A percentile compares a stretch with the other conserved stretches of the same genome.
Conservation (phyloP, 345 rosid species). For the Eucalyptus regnans region DNA sequence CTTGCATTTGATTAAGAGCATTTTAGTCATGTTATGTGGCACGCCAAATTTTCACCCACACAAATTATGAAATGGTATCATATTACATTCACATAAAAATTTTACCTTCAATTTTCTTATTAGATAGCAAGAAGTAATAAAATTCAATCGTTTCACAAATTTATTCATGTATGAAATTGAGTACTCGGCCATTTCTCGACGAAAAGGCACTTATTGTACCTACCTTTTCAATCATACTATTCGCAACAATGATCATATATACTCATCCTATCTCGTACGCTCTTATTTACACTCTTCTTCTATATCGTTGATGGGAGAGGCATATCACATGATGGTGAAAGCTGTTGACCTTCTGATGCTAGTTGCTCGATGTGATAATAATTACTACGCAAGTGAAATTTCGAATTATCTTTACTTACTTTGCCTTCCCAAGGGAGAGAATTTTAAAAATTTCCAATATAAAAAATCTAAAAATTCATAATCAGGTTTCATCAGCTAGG, state of each 20-base stretch:
- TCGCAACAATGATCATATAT: background rate
- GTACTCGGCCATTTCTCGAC: fast-evolving
- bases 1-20: background rate
- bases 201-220: fast-evolving
- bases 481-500: background rate
- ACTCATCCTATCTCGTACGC: background rate
- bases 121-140: background rate
- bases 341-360: background rate
- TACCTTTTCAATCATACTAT: background rate
- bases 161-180: background rate
- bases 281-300: background rate
- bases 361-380: background rate
- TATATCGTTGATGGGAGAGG: background rate
- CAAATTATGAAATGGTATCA: background rate
- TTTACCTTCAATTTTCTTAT: background rate
- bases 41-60: background rate
- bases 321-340: background rate
- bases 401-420: background rate
- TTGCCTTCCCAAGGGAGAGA: background rate
- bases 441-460: background rate
- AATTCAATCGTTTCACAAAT: background rate
- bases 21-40: background rate
- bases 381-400: background rate
- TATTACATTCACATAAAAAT: background rate
- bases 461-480: background rate